These are phyloP conservation scores for Epichloe hybrida DNA, from an alignment of 2,329 filamentous ascomycete genomes.

Conservation along the genomic window DNA sequence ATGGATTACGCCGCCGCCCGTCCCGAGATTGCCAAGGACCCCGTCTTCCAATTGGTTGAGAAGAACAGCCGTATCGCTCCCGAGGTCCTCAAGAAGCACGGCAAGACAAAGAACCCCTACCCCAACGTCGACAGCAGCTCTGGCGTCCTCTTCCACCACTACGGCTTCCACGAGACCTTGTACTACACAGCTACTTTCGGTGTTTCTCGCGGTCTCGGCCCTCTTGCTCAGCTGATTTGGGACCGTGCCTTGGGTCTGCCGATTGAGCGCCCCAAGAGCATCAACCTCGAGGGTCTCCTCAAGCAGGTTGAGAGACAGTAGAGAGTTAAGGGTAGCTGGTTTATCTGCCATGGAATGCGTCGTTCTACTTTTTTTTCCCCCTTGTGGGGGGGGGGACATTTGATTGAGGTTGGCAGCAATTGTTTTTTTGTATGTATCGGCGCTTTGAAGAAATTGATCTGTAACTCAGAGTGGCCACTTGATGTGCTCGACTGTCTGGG, in stretches of 20 bases:
- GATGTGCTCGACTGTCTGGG: no score
- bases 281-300: conserved; percentile 77
- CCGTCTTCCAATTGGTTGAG: conserved; percentile 88
- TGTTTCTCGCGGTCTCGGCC: conserved; percentile 62
- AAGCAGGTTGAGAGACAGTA: conserved; percentile 44
- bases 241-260: conserved; percentile 85
- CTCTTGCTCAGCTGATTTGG: conserved; percentile 90
- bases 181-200: conserved; percentile 77
- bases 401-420: conserved; percentile 8
- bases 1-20: conserved; percentile 88
- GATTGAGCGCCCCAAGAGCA: conserved; percentile 96
- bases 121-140: conserved; percentile 93
- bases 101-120: conserved; percentile 96
- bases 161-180: conserved; percentile 90
- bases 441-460: no score
- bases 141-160: conserved; percentile 94
- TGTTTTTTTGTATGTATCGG: conserved; percentile 9
- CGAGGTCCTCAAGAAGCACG: conserved; percentile 80
- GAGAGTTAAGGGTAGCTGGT: background rate
- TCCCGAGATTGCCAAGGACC: conserved; percentile 73
- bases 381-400: no score
- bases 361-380: background rate
- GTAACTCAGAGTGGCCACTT: no score
- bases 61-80: conserved; percentile 88
- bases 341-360: background rate